phyloP scores from a whole-genome alignment of 140 eudicot genomes.

The Anethum foeniculum region DNA sequence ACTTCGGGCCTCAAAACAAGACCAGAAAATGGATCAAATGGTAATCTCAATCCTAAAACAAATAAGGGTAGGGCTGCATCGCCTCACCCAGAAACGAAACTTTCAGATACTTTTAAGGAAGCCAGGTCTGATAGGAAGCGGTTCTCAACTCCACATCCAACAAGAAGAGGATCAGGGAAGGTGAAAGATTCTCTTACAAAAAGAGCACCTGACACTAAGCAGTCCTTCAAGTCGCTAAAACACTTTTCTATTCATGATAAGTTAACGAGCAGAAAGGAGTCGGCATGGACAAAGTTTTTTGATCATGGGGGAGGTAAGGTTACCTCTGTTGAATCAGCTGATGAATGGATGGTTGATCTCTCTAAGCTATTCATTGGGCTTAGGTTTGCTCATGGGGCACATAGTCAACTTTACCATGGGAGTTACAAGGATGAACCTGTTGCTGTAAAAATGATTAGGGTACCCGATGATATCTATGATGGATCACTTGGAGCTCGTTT shows the following conservation, averaged over 20 bases:
- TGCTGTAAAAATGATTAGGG: slow-evolving; percentile 71
- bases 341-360: slow-evolving; percentile 68
- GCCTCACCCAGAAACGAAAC: slow-evolving; percentile 48
- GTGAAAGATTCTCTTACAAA: slow-evolving; percentile 30
- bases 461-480: slow-evolving; percentile 77
- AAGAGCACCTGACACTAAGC: slow-evolving; percentile 27
- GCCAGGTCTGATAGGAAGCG: slow-evolving; percentile 55
- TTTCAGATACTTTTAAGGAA: slow-evolving; percentile 71
- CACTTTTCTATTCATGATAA: slow-evolving; percentile 43
- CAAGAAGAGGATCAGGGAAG: slow-evolving; percentile 50
- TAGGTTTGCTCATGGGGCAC: slow-evolving; percentile 93
- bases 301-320: slow-evolving; percentile 85
- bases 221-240: slow-evolving; percentile 28
- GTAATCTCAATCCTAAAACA: slow-evolving; percentile 37
- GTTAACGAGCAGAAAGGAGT: slow-evolving; percentile 44
- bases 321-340: slow-evolving; percentile 61
- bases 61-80: slow-evolving; percentile 65
- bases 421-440: slow-evolving; percentile 67
- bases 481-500: slow-evolving; percentile 50
- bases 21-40: slow-evolving; percentile 22
- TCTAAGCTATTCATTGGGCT: slow-evolving; percentile 73
- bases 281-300: slow-evolving; percentile 70
- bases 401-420: slow-evolving; percentile 90
- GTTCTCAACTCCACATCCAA: slow-evolving; percentile 72
- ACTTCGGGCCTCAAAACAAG: slow-evolving; percentile 34